phyloP scores from a whole-genome alignment of 2,329 filamentous ascomycete genomes.

The Grosmannia clavigera region DNA sequence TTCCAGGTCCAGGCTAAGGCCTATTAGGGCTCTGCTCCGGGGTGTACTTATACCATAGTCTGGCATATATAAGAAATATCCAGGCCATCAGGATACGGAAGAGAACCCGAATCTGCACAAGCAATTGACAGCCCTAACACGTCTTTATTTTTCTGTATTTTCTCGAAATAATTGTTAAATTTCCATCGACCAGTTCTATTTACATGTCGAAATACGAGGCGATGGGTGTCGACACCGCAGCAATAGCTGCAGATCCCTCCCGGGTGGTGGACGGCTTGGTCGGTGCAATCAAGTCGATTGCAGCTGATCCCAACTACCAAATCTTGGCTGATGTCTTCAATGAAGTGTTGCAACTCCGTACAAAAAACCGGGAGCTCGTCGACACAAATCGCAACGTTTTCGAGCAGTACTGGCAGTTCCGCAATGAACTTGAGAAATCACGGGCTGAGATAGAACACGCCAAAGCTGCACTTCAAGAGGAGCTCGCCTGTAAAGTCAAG shows the following conservation, averaged over 20 bases:
- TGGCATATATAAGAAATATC: not conserved
- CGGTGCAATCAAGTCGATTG: constrained; percentile 21
- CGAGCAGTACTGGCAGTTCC: constrained; percentile 22
- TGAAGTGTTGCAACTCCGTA: constrained; percentile 20
- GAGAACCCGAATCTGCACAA: not conserved
- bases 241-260: constrained; percentile 4
- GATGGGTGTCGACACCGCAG: not conserved
- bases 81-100: not conserved
- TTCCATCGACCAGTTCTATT: not conserved
- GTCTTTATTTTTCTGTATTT: not conserved
- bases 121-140: not conserved
- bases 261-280: constrained; percentile 19
- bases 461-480: constrained; percentile 15
- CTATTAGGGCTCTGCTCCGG: too few relatives aligned
- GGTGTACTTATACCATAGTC: too few relatives aligned
- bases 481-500: constrained; percentile 14
- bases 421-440: constrained; percentile 19
- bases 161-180: too few relatives aligned
- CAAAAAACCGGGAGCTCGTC: constrained; percentile 19
- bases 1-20: too few relatives aligned
- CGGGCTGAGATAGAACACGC: constrained; percentile 15
- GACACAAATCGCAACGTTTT: constrained; percentile 19
- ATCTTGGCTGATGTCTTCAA: constrained; percentile 21
- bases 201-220: not conserved
- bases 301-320: constrained; percentile 22